Base-by-base conservation (phyloP, 2,329 filamentous ascomycete species). In the Clarireedia hainanense region DNA sequence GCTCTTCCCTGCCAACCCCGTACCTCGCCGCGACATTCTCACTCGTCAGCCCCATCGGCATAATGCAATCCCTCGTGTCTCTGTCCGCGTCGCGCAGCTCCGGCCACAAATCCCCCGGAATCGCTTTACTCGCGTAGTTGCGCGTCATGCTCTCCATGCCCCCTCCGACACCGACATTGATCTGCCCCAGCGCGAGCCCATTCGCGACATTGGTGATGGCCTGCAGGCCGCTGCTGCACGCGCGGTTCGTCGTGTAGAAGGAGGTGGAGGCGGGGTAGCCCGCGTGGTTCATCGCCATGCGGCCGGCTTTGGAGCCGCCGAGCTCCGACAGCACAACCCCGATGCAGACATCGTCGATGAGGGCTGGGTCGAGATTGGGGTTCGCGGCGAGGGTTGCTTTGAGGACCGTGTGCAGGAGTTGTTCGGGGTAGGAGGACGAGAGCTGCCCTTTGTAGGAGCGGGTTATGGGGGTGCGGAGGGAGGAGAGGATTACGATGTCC, bases 121-220 rank as follows among this genome's bases (percentile, higher is more conserved):
- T 94, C n/a, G 91, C 91, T 56, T 84, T 77, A 26, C 77, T 83
- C 51, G 85, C 91, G 72, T 96, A 96, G 73, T 96, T 96, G 62
- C 86, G 76, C 61, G 89, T 95, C 91, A 96, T 96, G 74, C 87
- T 92, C 79, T 96, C 91, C 88, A 95, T 96, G 30, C 91, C 91
- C 2, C 88, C 91, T 9, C 85, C 91, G 59, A 96, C 83, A 58
- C 89, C 91, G 0, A 79, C 76, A 59, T 84, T 80, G 51, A 92
- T 86, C 63, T 81, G 80, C 1, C 88, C 90, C 0, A 80, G 77
- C n/a, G 83, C 80, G 64, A 96, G 94, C 60, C 85, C 79, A 56
- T 86, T 83, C 5, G 88, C 87, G 3, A 95, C 77, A 14, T 77
- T 74, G 1, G 89, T 86, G 50, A 96, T 86, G 26, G 87, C 85